These are phyloP conservation scores for Suillus americanus DNA, from an alignment of 768 basidiomycete genomes.

Conservation along the genomic window DNA sequence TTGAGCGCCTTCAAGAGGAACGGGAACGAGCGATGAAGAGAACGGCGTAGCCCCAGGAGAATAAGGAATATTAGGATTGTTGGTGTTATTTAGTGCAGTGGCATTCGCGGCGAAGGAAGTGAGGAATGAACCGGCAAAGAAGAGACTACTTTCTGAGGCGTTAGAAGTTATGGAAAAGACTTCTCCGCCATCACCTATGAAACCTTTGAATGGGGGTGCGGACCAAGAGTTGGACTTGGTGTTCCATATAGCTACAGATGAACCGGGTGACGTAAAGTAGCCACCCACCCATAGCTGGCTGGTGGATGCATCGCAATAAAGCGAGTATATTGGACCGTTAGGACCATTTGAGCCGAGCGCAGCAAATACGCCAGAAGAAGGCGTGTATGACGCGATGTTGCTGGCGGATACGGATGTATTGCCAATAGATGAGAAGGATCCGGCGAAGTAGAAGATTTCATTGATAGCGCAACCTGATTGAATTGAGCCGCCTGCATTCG, in stretches of 20 bases:
- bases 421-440: slow-evolving; percentile 75
- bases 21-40: slow-evolving; percentile 85
- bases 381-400: slow-evolving; percentile 79
- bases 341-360: slow-evolving; percentile 68
- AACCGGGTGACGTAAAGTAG: slow-evolving; percentile 63
- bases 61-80: slow-evolving; percentile 84
- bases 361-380: slow-evolving; percentile 55
- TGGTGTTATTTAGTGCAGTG: slow-evolving; percentile 54
- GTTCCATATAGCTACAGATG: slow-evolving; percentile 74
- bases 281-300: slow-evolving; percentile 81
- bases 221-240: slow-evolving; percentile 66
- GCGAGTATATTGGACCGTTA: slow-evolving; percentile 66
- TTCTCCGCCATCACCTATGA: slow-evolving; percentile 65
- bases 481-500: slow-evolving; percentile 79
- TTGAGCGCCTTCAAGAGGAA: slow-evolving; percentile 62
- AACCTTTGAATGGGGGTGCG: slow-evolving; percentile 76
- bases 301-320: slow-evolving; percentile 73
- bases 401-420: slow-evolving; percentile 43
- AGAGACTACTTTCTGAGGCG: slow-evolving; percentile 67
- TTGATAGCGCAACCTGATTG: slow-evolving; percentile 69
- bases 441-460: slow-evolving; percentile 76
- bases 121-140: slow-evolving; percentile 88
- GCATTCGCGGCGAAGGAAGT: slow-evolving; percentile 64
- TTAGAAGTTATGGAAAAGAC: slow-evolving; percentile 79
- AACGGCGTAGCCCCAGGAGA: slow-evolving; percentile 82